Base-by-base conservation (phyloP, 2,329 filamentous ascomycete species). In the Septoria linicola region DNA sequence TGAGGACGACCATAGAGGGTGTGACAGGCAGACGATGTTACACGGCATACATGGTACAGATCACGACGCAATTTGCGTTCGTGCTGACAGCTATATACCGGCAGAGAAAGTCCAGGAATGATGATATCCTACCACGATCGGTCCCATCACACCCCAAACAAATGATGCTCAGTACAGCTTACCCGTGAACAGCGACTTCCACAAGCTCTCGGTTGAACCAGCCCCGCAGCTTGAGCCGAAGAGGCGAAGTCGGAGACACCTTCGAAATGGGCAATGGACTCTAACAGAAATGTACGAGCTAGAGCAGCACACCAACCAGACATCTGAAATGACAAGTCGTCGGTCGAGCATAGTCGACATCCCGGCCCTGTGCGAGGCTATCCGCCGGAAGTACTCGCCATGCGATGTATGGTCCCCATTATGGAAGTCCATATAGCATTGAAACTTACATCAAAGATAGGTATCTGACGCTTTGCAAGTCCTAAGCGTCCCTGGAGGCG, bases 381-480 rank as follows among this genome's bases (percentile, higher is more conserved):
- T 61, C 37, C 41, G 49, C 36, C 36, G 41, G 1, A 53, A 59
- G 21, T 68, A 66, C 51, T 60, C 60, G 7, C 61, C 66, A 14
- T 68, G 66, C 53, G 66, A 68, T 56, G 66, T 68, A 56, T 16
- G 62, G 57, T 47, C 14, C 13, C 13, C 7, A 10, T 13, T 7
- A 14, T 19, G 11, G 13, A 16, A 13, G 13, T 13, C 21, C 19
- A 10, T n/a, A 20, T 41, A 19, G 31, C 20, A 19, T 10, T 11
- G 8, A 23, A 19, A 30, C 27, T 30, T 7, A 30, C 14, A 40
- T 14, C 39, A 32, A 4, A 44, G 8, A 19, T 49, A 88, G 76
- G 74, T 89, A 54, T 87, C 86, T 8, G 87, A 90, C 67, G 85
- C 85, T 4, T 77, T 90, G 1, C 76, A 88, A 49, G 87, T 85